Conservation (phyloP, 371 early-diverging fungal genomes). For the Batrachochytrium dendrobatidis region DNA sequence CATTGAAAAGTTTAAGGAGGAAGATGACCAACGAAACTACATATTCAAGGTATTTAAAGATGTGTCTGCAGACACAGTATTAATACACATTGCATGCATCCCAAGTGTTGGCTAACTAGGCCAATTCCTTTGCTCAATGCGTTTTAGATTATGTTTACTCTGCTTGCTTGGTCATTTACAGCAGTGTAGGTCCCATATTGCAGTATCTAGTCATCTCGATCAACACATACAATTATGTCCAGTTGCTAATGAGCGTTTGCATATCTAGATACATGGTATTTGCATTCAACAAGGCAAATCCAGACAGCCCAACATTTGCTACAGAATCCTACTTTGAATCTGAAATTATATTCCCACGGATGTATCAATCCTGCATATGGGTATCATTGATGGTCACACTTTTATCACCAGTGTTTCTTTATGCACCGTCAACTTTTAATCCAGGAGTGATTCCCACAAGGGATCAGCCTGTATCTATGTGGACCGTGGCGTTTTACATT, state of each 20-base stretch:
- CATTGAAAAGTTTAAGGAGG: background rate
- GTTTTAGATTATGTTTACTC: background rate
- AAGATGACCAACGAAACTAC: background rate
- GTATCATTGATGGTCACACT: background rate
- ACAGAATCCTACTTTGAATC: too few species aligned
- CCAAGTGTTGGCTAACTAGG: background rate
- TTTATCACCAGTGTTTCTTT: background rate
- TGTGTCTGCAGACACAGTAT: background rate
- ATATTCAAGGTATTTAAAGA: background rate
- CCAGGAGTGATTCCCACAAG: too few species aligned
- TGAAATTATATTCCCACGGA: background rate
- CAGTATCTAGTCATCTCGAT: too few species aligned
- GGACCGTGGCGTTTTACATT: too few species aligned
- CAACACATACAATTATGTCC: too few species aligned
- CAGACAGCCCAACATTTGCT: too few species aligned
- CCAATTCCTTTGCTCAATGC: background rate
- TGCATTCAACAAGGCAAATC: too few species aligned
- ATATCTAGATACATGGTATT: too few species aligned
- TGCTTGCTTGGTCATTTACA: background rate
- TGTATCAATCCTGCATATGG: background rate
- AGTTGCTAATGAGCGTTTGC: too few species aligned
- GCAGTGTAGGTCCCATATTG: background rate
- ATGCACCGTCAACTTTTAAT: too few species aligned
- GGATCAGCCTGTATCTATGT: too few species aligned
- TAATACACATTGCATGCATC: background rate